phyloP scores from a whole-genome alignment of 208 protist species.

The Strigomonas culicis region DNA sequence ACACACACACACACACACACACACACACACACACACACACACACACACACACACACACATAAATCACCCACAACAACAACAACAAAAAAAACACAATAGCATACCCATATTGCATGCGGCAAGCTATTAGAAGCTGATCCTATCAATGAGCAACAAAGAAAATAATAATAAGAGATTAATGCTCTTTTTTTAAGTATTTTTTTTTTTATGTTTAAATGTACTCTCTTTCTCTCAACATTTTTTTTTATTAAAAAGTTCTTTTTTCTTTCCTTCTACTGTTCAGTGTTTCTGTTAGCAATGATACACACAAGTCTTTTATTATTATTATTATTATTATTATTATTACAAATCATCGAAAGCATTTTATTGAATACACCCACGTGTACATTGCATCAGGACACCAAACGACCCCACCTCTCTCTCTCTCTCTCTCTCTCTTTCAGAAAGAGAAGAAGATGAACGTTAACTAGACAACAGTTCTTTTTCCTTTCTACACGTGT shows the following conservation, averaged over 20 bases:
- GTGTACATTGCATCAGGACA: not conserved
- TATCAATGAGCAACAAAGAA: too few relatives aligned
- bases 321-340: conserved; percentile 3
- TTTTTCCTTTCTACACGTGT: not conserved
- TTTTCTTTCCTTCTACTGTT: not conserved
- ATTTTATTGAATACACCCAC: not conserved
- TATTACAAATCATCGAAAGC: conserved; percentile 7
- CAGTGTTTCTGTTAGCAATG: not conserved
- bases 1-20: too few relatives aligned
- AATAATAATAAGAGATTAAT: conserved; percentile 4
- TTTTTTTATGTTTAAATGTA: conserved; percentile 14
- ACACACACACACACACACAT: too few relatives aligned
- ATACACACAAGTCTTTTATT: not conserved
- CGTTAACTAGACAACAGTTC: not conserved
- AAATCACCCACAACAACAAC: too few relatives aligned
- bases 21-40: too few relatives aligned
- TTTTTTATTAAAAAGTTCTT: not conserved
- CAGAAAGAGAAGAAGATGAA: not conserved
- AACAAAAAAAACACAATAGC: too few relatives aligned
- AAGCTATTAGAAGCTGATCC: too few relatives aligned
- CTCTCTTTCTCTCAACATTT: not conserved
- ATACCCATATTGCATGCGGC: too few relatives aligned
- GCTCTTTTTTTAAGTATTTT: conserved; percentile 1
- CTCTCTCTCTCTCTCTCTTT: not conserved
- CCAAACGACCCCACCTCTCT: not conserved